These are phyloP conservation scores for Trypanosoma boissoni DNA, from an alignment of 208 protist genomes.

Conservation along the genomic window DNA sequence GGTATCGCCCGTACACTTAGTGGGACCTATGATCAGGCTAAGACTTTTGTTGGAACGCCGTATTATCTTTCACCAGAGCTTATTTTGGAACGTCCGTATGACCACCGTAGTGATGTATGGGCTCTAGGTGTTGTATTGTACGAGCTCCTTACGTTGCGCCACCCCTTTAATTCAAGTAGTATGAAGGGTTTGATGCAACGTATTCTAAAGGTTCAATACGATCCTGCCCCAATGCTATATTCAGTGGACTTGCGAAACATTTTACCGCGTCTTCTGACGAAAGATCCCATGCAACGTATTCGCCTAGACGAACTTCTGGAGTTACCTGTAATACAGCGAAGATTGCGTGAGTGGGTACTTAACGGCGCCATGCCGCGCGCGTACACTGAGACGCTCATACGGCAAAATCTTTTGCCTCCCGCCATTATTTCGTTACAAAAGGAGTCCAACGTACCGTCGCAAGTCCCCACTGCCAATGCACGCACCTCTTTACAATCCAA, in stretches of 20 bases:
- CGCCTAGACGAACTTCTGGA: conserved; percentile 66
- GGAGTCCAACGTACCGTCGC: background rate
- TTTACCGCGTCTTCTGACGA: conserved; percentile 68
- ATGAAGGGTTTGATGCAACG: conserved; percentile 89
- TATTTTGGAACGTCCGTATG: conserved; percentile 92
- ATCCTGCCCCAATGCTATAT: conserved; percentile 71
- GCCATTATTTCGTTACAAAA: conserved; percentile 26
- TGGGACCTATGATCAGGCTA: conserved; percentile 90
- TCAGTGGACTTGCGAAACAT: conserved; percentile 72
- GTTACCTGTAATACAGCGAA: conserved; percentile 62
- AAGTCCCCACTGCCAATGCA: background rate
- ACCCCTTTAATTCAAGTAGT: conserved; percentile 88
- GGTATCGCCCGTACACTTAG: conserved; percentile 90
- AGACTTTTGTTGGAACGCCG: conserved; percentile 93
- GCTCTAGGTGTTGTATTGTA: conserved; percentile 90
- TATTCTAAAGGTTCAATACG: conserved; percentile 86
- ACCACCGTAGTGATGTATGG: conserved; percentile 94
- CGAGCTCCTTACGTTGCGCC: conserved; percentile 81
- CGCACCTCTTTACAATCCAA: too few relatives aligned
- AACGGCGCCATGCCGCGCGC: conserved; percentile 55
- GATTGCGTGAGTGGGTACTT: conserved; percentile 77
- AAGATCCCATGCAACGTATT: conserved; percentile 67
- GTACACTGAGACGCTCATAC: conserved; percentile 72
- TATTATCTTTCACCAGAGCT: conserved; percentile 94
- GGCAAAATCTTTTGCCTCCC: conserved; percentile 56